phyloP scores from a whole-genome alignment of 495 filamentous ascomycete species.

The Endocarpon pusillum region DNA sequence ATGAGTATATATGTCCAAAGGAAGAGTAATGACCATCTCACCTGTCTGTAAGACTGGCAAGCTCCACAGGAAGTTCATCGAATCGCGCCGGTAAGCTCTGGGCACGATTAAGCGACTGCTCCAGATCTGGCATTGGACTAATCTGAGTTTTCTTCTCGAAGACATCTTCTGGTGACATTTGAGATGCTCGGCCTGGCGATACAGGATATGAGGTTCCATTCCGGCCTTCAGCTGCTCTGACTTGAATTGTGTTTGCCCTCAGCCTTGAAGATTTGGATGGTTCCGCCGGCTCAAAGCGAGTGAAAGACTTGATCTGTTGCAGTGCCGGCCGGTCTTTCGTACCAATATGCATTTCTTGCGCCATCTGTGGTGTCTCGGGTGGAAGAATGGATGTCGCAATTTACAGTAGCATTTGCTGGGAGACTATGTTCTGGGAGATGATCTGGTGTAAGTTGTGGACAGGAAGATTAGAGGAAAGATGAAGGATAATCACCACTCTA shows the following conservation, averaged over 20 bases:
- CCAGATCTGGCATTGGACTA: constrained; percentile 17
- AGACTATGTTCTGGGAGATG: too few species aligned
- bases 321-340: constrained; percentile 1
- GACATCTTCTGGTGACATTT: constrained; percentile 24
- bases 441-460: too few species aligned
- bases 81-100: constrained; percentile 42
- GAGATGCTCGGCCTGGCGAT: too few species aligned
- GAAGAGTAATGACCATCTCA: constrained; percentile 18
- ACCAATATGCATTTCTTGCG: too few species aligned
- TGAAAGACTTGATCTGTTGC: constrained; percentile 16
- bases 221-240: too few species aligned
- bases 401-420: too few species aligned
- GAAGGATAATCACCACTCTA: too few species aligned
- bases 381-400: too few species aligned
- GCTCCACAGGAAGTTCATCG: constrained; percentile 83
- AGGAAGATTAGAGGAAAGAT: too few species aligned
- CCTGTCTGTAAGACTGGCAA: constrained; percentile 78
- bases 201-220: too few species aligned
- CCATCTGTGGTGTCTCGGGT: too few species aligned
- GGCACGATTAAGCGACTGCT: constrained; percentile 25
- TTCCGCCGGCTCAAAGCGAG: constrained; percentile 16
- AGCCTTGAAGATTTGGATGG: constrained; percentile 17
- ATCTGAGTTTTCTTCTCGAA: constrained; percentile 35
- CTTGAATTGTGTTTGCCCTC: constrained; percentile 47
- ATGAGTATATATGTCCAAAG: constrained; percentile 1